Evolutionary conservation across 345 rosid species (phyloP), one percentile per base, ranked within the genome.

Genomic region (Cardamine chenopodiifolia): DNA sequence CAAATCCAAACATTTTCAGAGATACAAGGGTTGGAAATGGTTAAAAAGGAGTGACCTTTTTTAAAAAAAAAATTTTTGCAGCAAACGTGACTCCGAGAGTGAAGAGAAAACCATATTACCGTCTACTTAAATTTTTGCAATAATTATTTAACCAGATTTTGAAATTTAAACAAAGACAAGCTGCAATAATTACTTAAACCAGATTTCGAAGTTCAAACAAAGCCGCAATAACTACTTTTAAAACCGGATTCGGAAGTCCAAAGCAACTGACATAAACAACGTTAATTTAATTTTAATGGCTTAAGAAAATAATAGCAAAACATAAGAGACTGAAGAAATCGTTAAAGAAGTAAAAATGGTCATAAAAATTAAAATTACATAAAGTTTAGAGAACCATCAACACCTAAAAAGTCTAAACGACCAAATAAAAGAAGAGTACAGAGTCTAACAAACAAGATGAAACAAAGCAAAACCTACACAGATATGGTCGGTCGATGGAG

Each of bases 401-500:
- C 73, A 48, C 53, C 73, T 66, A 74, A 49, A 32, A 57, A 66
- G 65, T 15, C 69, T 54, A 73, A 20, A 18, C 18, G 65, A 64
- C 65, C 45, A 58, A 58, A 73, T 64, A 73, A 15, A 64, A 73
- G 5, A 44, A 55, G 71, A 12, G 19, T 31, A 62, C 31, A 57
- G 31, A 66, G 66, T 66, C 67, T 66, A 66, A 56, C 7, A 44
- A 54, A 40, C 64, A 73, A 5, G 12, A 53, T 28, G 48, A 35
- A 34, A 66, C 52, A 66, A 74, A 56, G 72, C 39, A 23, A 57
- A 65, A 22, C 53, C 78, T 74, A 74, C 54, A 67, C 61, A 74
- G 61, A 66, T 32, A 67, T 66, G 53, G 54, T 17, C 37, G 53
- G 54, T 17, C 37, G 50, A 55, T 45, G 65, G 50, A 56, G 59